Percentiles rank a stretch among this genome's conserved stretches.
These are phyloP conservation scores for Haplosporangium sp. DNA, from an alignment of 371 early-diverging fungal genomes.

Conservation along the genomic window DNA sequence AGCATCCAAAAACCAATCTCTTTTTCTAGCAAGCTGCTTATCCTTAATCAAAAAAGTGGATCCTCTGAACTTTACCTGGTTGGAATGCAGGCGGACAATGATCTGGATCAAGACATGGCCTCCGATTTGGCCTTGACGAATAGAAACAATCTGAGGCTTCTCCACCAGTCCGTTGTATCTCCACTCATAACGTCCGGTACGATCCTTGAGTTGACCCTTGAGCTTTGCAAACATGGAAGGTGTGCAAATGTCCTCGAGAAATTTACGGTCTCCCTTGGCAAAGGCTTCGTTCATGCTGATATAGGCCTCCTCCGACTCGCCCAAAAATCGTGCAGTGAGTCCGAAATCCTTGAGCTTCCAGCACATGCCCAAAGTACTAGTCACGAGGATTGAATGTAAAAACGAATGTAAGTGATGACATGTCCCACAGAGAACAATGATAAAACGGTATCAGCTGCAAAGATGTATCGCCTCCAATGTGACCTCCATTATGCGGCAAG, in stretches of 20 bases:
- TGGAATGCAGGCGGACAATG: slow-evolving; percentile 74
- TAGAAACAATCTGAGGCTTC: slow-evolving; percentile 72
- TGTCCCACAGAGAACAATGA: not conserved
- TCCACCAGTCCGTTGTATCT: slow-evolving; percentile 67
- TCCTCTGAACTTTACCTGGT: slow-evolving; percentile 60
- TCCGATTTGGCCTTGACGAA: slow-evolving; percentile 67
- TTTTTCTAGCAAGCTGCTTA: no score
- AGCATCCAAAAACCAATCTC: no score
- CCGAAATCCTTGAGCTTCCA: slow-evolving; percentile 55
- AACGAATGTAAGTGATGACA: no score
- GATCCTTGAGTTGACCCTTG: slow-evolving; percentile 74
- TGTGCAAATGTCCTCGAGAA: slow-evolving; percentile 71
- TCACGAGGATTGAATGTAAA: no score
- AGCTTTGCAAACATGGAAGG: slow-evolving; percentile 74
- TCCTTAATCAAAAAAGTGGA: no score
- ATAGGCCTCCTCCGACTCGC: slow-evolving; percentile 70
- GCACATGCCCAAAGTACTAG: slow-evolving; percentile 51
- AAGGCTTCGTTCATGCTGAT: slow-evolving; percentile 80
- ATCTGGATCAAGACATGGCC: slow-evolving; percentile 65
- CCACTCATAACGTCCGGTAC: slow-evolving; percentile 75
- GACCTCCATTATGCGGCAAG: not conserved
- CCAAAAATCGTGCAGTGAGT: slow-evolving; percentile 57
- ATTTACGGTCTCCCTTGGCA: slow-evolving; percentile 73
- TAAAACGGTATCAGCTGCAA: not conserved
- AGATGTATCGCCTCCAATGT: not conserved